Base-by-base conservation (phyloP, 768 basidiomycete genomes). In the Mycena metata region DNA sequence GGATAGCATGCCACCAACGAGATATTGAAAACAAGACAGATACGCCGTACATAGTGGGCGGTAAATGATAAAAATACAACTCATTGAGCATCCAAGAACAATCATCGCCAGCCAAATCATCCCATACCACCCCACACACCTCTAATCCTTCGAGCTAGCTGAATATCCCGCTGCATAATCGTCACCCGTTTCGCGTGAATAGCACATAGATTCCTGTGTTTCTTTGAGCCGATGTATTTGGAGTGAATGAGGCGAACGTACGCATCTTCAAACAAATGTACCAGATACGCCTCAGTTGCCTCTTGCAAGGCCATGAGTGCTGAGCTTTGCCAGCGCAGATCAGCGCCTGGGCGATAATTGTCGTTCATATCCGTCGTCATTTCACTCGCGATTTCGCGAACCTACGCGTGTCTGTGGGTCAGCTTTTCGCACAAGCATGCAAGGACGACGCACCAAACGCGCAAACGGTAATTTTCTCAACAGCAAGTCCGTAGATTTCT, bases 261-360 rank as follows among this genome's bases (percentile, higher is more conserved):
- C 95, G 97, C 96, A 81, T 99, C 98, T 81, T 99, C 98, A 70
- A 99, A 99, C 49, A 99, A 81, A 81, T 99, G 96, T 21, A 99
- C 95, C 19, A 99, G 84, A 74, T 89, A 98, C 16, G 96, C 95
- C 79, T 98, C 96, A 24, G 96, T 95, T 15, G 98, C 98, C 80
- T 99, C 98, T 75, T 99, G 98, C 69, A 99, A 79, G 2, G 98
- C 98, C 74, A 96, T 77, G 64, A 99, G 85, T 7, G 98, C 98
- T 7, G 96, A 95, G 69, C 90, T 95, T 79, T 99, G 98, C 98
- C 98, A 99, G 52, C 98, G 87, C 60, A 99, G 79, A 13, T 86
- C 83, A 3, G 83, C 83, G 21, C 85, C 89, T 30, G 65, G 60
- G 36, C 82, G 82, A 61, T 89, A 88, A 59, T 86, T 81, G 59